A percentile compares a stretch with the other conserved stretches of the same genome.
These are phyloP conservation scores for Ascocoryne sarcoides DNA, from an alignment of 2,329 filamentous ascomycete species.

Conservation along the genomic window DNA sequence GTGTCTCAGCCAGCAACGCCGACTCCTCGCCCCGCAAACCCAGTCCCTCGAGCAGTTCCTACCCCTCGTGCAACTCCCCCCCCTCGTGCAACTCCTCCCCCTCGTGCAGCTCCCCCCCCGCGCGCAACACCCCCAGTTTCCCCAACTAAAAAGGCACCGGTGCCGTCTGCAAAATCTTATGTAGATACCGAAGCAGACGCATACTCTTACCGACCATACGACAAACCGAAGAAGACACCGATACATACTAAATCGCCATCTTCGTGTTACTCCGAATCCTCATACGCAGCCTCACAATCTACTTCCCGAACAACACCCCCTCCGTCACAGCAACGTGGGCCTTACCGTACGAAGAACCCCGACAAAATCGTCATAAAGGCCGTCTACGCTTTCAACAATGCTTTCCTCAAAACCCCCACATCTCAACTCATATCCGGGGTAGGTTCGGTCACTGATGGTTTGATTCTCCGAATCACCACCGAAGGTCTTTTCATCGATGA, in stretches of 20 bases:
- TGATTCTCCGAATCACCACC: slow-evolving; percentile 85
- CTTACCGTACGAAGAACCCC: slow-evolving; percentile 82
- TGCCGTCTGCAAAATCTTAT: slow-evolving; percentile 47
- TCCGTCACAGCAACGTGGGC: slow-evolving; percentile 58
- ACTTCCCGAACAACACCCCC: slow-evolving; percentile 79
- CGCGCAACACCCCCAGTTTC: not conserved
- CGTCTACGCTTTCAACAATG: slow-evolving; percentile 87
- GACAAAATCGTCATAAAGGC: slow-evolving; percentile 94
- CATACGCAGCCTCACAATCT: slow-evolving; percentile 76
- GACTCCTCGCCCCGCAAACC: slow-evolving; percentile 8
- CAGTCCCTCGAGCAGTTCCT: not conserved
- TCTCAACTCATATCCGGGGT: slow-evolving; percentile 81
- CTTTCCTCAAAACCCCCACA: slow-evolving; percentile 80
- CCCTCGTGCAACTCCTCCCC: slow-evolving; percentile 4
- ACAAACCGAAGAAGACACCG: slow-evolving; percentile 50
- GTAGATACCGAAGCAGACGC: slow-evolving; percentile 51
- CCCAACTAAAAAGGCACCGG: slow-evolving; percentile 31
- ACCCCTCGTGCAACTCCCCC: not conserved
- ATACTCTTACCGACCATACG: slow-evolving; percentile 71
- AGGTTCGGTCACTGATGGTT: slow-evolving; percentile 78
- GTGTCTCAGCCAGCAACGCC: slow-evolving; percentile 12
- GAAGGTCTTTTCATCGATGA: slow-evolving; percentile 97
- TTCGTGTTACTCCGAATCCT: slow-evolving; percentile 72
- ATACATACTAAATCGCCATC: slow-evolving; percentile 54
- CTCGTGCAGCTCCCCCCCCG: not conserved